Percentiles rank a stretch among this genome's conserved stretches.
Conservation (phyloP, 1,284 basidiomycete species). For the Leccinum pachyderme region DNA sequence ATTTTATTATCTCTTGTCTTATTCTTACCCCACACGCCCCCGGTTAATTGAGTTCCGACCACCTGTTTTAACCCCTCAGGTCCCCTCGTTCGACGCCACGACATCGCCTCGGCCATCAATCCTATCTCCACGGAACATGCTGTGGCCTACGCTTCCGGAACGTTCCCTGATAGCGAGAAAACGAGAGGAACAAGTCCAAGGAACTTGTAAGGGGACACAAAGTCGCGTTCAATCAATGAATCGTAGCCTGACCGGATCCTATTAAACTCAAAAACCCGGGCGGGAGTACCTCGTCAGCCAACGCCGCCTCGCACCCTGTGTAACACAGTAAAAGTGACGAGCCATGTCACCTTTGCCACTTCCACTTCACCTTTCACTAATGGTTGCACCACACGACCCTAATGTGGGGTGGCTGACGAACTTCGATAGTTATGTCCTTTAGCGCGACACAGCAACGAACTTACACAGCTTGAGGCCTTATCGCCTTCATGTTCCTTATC, state of each 20-base stretch:
- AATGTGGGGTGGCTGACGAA: background rate
- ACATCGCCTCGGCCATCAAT: conserved; percentile 4
- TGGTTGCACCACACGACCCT: conserved; percentile 16
- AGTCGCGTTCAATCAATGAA: background rate
- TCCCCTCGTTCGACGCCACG: background rate
- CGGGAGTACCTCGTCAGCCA: background rate
- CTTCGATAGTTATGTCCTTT: background rate
- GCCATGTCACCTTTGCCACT: conserved; percentile 11
- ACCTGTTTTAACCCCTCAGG: background rate
- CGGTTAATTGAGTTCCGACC: background rate
- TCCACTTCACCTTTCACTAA: conserved; percentile 7
- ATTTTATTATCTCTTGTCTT: background rate
- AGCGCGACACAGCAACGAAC: conserved; percentile 11
- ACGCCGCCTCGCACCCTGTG: conserved; percentile 8
- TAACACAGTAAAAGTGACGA: conserved; percentile 3
- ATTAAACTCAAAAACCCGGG: background rate
- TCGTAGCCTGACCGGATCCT: background rate
- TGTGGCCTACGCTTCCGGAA: background rate
- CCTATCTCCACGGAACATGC: conserved; percentile 14
- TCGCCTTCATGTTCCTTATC: conserved; percentile 1
- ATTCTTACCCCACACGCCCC: background rate
- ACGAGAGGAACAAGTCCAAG: background rate
- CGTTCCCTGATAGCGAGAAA: background rate
- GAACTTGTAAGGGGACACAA: background rate
- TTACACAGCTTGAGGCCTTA: conserved; percentile 18